phyloP scores from a whole-genome alignment of 306 rosid genomes.

The Vachellia pachyceras region DNA sequence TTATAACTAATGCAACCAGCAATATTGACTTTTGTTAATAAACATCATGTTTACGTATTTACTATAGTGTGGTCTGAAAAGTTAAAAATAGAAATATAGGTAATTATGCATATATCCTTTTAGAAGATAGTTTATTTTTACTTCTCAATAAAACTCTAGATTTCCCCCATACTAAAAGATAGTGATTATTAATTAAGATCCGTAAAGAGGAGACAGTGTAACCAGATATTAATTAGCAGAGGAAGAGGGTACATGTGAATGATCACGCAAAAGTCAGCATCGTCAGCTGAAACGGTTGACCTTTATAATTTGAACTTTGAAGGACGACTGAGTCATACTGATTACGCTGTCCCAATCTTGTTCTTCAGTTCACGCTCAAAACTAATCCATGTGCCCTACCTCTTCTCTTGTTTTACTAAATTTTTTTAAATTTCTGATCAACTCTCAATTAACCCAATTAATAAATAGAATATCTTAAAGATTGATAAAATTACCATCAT shows the following conservation, averaged over 20 bases:
- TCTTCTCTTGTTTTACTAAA: background rate
- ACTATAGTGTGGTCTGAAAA: background rate
- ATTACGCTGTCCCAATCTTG: background rate
- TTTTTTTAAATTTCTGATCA: no score
- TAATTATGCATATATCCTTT: background rate
- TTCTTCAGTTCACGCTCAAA: background rate
- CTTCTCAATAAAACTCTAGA: background rate
- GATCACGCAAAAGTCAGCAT: background rate
- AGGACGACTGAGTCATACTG: constrained; percentile 1
- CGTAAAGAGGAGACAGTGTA: background rate
- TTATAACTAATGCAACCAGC: background rate
- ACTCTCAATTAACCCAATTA: no score
- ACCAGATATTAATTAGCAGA: background rate
- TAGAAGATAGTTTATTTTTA: background rate
- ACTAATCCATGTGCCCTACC: background rate
- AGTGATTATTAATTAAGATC: background rate
- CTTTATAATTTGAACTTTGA: no score
- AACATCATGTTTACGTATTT: background rate
- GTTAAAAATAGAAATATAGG: background rate
- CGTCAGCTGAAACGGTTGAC: background rate
- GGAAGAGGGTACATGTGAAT: background rate
- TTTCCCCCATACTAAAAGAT: background rate
- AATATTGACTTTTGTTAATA: background rate
- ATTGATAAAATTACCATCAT: no score
- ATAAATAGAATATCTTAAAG: no score